Evolutionary conservation across 768 basidiomycete genomes (phyloP).

Genomic region (Pulveroboletus ravenelii): DNA sequence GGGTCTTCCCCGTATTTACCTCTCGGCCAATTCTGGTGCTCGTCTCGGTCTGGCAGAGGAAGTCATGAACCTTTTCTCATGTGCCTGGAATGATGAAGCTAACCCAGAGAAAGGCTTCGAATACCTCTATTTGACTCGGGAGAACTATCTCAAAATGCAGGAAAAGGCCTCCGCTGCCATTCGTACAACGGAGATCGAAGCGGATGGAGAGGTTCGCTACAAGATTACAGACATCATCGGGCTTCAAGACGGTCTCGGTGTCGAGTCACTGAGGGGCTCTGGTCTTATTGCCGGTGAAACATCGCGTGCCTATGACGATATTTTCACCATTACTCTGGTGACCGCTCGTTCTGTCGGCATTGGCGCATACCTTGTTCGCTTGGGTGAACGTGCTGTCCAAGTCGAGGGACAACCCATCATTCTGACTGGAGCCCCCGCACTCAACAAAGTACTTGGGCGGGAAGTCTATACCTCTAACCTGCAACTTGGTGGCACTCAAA

Average conservation of each 20-base stretch:
- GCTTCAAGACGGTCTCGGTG: constrained; percentile 94
- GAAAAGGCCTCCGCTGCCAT: constrained; percentile 79
- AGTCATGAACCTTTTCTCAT: constrained; percentile 79
- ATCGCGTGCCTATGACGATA: constrained; percentile 97
- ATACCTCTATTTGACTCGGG: constrained; percentile 93
- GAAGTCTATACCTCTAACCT: constrained; percentile 99
- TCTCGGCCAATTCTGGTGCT: constrained; percentile 98
- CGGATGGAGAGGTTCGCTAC: constrained; percentile 81
- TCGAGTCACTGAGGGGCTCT: constrained; percentile 92
- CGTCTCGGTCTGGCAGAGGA: constrained; percentile 96
- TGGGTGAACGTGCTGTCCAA: constrained; percentile 96
- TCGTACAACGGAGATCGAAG: constrained; percentile 79
- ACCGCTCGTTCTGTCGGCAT: constrained; percentile 99
- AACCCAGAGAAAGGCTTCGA: constrained; percentile 93
- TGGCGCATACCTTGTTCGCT: constrained; percentile 96
- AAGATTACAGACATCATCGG: constrained; percentile 97
- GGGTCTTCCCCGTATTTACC: constrained; percentile 92
- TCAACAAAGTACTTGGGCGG: constrained; percentile 98
- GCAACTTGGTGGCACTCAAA: constrained; percentile 99
- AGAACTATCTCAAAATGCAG: constrained; percentile 84
- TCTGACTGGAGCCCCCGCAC: constrained; percentile 90
- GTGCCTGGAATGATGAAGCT: constrained; percentile 78
- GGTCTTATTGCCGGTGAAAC: constrained; percentile 99
- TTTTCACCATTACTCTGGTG: constrained; percentile 98
- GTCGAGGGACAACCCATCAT: constrained; percentile 99